phyloP scores from a whole-genome alignment of 2,329 filamentous ascomycete genomes.

The Alternaria alternata region DNA sequence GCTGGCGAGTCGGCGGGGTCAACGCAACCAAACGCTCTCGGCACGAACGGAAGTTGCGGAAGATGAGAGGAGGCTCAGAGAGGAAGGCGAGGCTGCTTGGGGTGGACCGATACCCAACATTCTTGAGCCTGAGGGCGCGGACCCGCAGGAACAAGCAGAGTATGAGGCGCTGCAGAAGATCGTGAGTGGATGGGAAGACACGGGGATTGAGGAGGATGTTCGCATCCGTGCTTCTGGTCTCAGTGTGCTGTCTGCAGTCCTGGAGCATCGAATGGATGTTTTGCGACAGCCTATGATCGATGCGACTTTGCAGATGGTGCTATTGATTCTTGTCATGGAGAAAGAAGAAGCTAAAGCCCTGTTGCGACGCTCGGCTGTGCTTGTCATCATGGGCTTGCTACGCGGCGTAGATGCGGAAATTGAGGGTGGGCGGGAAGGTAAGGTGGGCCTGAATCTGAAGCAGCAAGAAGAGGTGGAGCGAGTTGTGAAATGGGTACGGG shows the following conservation, averaged over 20 bases:
- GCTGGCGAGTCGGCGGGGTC: conserved; percentile 69
- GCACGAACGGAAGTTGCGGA: conserved; percentile 63
- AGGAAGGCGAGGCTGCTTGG: conserved; percentile 63
- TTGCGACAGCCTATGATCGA: conserved; percentile 49
- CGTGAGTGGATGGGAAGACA: conserved; percentile 72
- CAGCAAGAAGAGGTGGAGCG: conserved; percentile 69
- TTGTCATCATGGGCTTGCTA: conserved; percentile 70
- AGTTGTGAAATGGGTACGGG: conserved; percentile 69
- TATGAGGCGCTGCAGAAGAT: conserved; percentile 64
- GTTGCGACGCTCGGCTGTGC: conserved; percentile 70
- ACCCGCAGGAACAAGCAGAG: conserved; percentile 48
- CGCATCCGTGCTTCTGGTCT: conserved; percentile 74
- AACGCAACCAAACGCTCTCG: conserved; percentile 66
- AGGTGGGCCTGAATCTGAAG: conserved; percentile 63
- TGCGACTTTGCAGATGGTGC: conserved; percentile 67
- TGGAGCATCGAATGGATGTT: conserved; percentile 64
- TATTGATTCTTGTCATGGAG: conserved; percentile 71
- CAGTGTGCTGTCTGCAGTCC: conserved; percentile 66
- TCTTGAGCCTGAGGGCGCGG: conserved; percentile 39
- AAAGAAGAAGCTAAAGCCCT: conserved; percentile 68
- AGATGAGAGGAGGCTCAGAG: conserved; percentile 58
- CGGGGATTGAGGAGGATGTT: conserved; percentile 71
- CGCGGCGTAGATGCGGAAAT: conserved; percentile 64
- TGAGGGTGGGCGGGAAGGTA: conserved; percentile 46
- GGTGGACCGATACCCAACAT: conserved; percentile 58